These are phyloP conservation scores for Vitellaria paradoxa DNA, from an alignment of 179 eudicot species.

Conservation along the genomic window DNA sequence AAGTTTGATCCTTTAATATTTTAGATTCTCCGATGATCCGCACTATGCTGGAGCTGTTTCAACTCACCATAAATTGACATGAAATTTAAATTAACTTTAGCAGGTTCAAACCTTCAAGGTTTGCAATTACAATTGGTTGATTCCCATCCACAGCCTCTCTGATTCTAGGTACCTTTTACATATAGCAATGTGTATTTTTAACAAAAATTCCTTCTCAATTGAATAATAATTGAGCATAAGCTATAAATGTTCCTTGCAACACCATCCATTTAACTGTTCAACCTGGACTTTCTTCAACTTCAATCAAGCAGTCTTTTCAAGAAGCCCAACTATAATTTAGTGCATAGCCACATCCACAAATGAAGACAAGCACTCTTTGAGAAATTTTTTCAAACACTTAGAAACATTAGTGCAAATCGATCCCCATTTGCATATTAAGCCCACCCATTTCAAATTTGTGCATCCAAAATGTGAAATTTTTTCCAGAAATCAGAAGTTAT, in stretches of 20 bases:
- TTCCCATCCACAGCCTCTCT: too few species aligned
- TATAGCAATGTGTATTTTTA: too few species aligned
- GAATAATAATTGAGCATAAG: too few species aligned
- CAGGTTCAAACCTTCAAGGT: background rate
- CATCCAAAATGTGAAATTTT: too few species aligned
- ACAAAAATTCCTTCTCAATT: too few species aligned
- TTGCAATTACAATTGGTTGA: too few species aligned
- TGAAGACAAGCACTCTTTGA: background rate
- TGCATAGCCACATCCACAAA: background rate
- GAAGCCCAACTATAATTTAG: background rate
- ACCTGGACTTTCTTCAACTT: too few species aligned
- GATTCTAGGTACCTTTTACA: too few species aligned
- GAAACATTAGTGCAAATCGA: background rate
- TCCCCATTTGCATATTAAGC: background rate
- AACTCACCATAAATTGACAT: background rate
- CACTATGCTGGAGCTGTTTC: background rate
- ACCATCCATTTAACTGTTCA: too few species aligned
- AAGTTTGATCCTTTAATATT: background rate
- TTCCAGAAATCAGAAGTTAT: background rate
- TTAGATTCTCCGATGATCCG: background rate
- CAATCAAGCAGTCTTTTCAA: too few species aligned
- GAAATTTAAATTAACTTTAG: background rate
- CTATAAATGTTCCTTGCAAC: too few species aligned
- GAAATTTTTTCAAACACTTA: background rate
- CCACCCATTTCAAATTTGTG: background rate